phyloP scores from a whole-genome alignment of 1,139 yeast genomes.

The Eremothecium gossypii region DNA sequence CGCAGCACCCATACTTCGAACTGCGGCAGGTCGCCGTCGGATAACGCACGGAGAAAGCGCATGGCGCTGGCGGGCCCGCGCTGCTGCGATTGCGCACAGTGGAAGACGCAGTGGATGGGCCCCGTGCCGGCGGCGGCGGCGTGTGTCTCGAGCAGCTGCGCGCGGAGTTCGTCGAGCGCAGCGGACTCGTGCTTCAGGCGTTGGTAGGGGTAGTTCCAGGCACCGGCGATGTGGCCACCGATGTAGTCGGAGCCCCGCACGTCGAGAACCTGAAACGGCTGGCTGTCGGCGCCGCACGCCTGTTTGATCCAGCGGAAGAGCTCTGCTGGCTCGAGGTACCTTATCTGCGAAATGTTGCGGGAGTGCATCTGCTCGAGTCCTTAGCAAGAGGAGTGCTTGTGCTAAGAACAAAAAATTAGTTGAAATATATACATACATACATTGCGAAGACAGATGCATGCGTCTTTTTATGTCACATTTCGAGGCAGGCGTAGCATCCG shows the following conservation, averaged over 20 bases:
- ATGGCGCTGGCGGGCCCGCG: constrained; percentile 84
- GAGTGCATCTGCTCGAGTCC: constrained; percentile 8
- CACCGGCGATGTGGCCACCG: constrained; percentile 37
- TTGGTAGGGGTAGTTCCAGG: constrained; percentile 24
- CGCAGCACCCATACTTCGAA: constrained; percentile 60
- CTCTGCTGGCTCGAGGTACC: constrained; percentile 22
- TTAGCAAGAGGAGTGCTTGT: no score
- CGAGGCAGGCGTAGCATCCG: no score
- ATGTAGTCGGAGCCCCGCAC: constrained; percentile 75
- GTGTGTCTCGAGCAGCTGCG: constrained; percentile 30
- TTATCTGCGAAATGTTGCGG: constrained; percentile 15
- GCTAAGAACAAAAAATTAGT: no score
- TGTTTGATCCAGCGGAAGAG: constrained; percentile 23
- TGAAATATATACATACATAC: no score
- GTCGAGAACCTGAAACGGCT: constrained; percentile 60
- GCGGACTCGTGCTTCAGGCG: constrained; percentile 55
- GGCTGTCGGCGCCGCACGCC: constrained; percentile 13
- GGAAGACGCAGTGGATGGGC: constrained; percentile 56
- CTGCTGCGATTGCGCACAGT: constrained; percentile 83
- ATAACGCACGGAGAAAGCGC: constrained; percentile 48
- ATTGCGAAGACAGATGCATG: no score
- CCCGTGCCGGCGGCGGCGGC: constrained; percentile 21
- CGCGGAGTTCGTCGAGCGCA: constrained; percentile 55
- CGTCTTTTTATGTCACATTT: no score
- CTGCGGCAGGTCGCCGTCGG: constrained; percentile 32